Evolutionary conservation across 2,329 filamentous ascomycete species (phyloP), one percentile per base, ranked within the genome.

Genomic region (Cyphellophora europaea): DNA sequence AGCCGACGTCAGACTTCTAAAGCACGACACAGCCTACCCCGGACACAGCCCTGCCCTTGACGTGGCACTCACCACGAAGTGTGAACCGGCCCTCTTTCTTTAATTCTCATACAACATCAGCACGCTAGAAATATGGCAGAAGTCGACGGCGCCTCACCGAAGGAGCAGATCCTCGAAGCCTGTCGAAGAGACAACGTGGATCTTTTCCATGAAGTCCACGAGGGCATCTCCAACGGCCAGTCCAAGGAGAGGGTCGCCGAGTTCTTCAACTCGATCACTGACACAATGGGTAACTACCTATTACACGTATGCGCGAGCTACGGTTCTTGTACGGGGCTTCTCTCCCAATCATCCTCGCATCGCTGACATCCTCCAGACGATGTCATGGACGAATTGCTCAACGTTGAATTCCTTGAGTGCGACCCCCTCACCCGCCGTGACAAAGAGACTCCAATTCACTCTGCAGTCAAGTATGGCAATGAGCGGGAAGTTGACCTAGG

Each of bases 101-200:
- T n/a, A n/a, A n/a, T n/a, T n/a, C n/a, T n/a, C n/a, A n/a, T n/a
- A n/a, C n/a, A n/a, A n/a, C n/a, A n/a, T n/a, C n/a, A n/a, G n/a
- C n/a, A n/a, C n/a, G n/a, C n/a, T n/a, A n/a, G n/a, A n/a, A 25
- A 25, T n/a, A 65, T 65, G 62, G 55, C 59, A 31, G 61, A 63
- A 35, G 53, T 58, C 13, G 62, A 66, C 46, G 91, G 89, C 57
- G 89, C 89, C 49, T 84, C 84, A 41, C 76, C 79, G 30, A 72
- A 79, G 58, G 89, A 96, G 66, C 74, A 84, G 53, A 74, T 96
- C 50, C 77, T 96, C 62, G 89, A 93, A 67, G 85, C 91, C 51
- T 93, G 84, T 65, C 85, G 89, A 42, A 77, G 87, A 54, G 89
- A 96, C 71, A 95, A 96, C 63, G 79, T 79, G 48, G 80, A 89